Evolutionary conservation across 192 early-diverging fungal species (phyloP), one percentile per base, ranked within the genome.

Genomic region (Backusella westeae): DNA sequence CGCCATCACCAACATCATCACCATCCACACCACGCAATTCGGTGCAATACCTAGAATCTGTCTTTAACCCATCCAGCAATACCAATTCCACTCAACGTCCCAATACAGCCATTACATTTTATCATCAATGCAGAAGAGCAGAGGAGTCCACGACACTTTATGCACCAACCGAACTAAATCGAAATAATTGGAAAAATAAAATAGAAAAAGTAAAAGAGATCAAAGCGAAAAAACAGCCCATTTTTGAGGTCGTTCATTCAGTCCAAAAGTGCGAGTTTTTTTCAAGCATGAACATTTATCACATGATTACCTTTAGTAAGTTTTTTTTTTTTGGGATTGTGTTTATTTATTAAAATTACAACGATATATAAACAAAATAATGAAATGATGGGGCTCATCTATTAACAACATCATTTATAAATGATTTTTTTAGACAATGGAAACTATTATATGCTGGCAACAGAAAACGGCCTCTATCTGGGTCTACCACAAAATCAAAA

Each of bases 21-120:
- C 56, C 56, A 63, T 63, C 56, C 12, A 63, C 56, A 26, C 56
- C 86, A 88, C 59, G 88, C 96, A 23, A 91, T 94, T 76, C 78
- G 97, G 44, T 92, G 95, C 53, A 96, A 98, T 82, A 93, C 97
- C 84, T 88, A 90, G 79, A 41, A 89, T 93, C 68, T 69, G 74
- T 53, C 69, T 81, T 26, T 78, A 73, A 34, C 84, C 85, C 79
- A 86, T 84, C 34, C 81, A 91, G 73, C 89, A 87, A 44, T 85
- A 85, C 23, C 89, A 87, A 44, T 85, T 85, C 23, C 8, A 82
- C 84, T 6, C 85, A 83, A 34, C 34, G 76, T 66, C 56, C 71
- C 56, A 44, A 21, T 10, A 72, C 17, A 69, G 32, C 39, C 39
- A 71, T 71, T 10, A 71, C 70, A 44, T 71, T 71, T 23, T 71